Evolutionary conservation across 192 early-diverging fungal species (phyloP).

Genomic region (Umbelopsis sp.): DNA sequence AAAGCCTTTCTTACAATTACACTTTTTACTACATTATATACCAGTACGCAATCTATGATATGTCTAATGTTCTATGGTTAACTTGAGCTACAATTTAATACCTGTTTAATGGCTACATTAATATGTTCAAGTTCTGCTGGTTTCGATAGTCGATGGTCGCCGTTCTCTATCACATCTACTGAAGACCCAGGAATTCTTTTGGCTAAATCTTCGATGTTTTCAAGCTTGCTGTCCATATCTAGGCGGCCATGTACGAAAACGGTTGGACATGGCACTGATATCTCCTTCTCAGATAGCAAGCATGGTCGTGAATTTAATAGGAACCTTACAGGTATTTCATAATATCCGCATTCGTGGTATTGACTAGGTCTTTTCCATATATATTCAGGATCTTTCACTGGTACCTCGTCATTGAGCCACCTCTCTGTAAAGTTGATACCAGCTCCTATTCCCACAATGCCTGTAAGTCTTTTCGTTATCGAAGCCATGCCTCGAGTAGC

Average conservation of each 20-base stretch:
- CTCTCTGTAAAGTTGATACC: conserved; percentile 32
- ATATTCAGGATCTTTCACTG: background rate
- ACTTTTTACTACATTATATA: no score
- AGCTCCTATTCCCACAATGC: conserved; percentile 35
- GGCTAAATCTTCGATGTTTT: background rate
- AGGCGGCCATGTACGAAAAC: conserved; percentile 28
- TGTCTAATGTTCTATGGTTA: no score
- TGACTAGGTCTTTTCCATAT: conserved; percentile 26
- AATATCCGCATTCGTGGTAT: conserved; percentile 31
- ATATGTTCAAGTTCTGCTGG: conserved; percentile 24
- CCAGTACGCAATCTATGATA: no score
- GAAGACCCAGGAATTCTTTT: conserved; percentile 6
- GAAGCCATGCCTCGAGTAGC: background rate
- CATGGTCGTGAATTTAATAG: conserved; percentile 21
- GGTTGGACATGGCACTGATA: conserved; percentile 7
- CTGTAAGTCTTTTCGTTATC: background rate
- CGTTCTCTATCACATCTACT: conserved; percentile 27
- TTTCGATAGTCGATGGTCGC: conserved; percentile 41
- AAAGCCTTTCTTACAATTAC: no score
- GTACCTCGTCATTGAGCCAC: conserved; percentile 32
- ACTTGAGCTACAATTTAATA: background rate
- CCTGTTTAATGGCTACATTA: background rate
- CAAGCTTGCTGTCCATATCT: conserved; percentile 23
- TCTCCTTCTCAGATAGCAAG: conserved; percentile 15
- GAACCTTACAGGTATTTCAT: conserved; percentile 30